Base-by-base conservation (phyloP, 2,329 filamentous ascomycete species). In the Claviceps pusilla region DNA sequence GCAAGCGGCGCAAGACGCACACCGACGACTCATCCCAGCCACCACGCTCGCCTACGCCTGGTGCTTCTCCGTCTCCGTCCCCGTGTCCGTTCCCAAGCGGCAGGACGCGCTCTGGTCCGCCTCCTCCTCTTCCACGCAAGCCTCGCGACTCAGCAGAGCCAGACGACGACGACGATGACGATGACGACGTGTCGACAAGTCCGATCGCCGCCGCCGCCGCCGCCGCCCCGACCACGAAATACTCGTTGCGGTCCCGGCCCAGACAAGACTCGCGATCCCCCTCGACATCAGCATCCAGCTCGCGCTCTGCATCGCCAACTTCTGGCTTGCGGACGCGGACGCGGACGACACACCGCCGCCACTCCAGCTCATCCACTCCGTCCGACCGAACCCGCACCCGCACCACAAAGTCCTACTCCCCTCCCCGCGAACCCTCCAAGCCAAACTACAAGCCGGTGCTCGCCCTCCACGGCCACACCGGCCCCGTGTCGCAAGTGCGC, bases 401-500 rank as follows among this genome's bases (percentile, higher is more conserved):
- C 1, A 41, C 39, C 19, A 53, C 53, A 11, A 54, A 58, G 37
- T 57, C 54, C 19, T 58, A 50, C 50, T 58, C 59, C 2, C 55
- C 59, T 11, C 71, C 70, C 12, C 68, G 66, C 29, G 76, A 81
- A 57, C 78, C 80, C 4, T 73, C 75, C 28, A 70, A 69, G 29
- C 77, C 89, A 16, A 76, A 84, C 65, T 95, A 89, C 71, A 77
- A 73, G 46, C 78, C 82, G 39, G 80, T 82, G 53, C 78, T 90
- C 59, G 77, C 85, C 24, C 76, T 96, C 24, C 79, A 76, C 57
- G 90, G 89, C 2, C 91, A 97, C 71, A 76, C 79, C 51, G 82
- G 84, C 57, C 83, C 87, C 28, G 81, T 97, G 1, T 86, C 90
- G 2, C 83, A 88, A 53, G 88, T 95, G 50, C 86, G 87, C 62